phyloP scores from a whole-genome alignment of 345 rosid species.

The Populus tremula region DNA sequence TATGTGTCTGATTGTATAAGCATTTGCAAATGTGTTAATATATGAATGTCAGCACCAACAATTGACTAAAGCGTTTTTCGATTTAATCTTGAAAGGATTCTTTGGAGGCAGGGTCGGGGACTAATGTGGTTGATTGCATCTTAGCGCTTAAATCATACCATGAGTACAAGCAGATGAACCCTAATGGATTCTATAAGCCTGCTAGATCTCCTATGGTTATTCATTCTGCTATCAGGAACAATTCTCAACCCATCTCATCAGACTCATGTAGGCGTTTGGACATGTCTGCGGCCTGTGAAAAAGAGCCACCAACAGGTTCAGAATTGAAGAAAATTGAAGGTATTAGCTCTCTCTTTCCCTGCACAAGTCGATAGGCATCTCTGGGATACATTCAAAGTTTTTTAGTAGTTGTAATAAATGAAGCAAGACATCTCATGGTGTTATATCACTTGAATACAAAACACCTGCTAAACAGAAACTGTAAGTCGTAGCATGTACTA shows the following conservation, averaged over 20 bases:
- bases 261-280: conserved; percentile 64
- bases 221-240: conserved; percentile 43
- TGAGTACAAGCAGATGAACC: conserved; percentile 57
- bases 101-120: conserved; percentile 70
- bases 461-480: background rate
- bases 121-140: conserved; percentile 82
- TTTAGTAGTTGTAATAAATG: background rate
- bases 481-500: background rate
- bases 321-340: conserved; percentile 51
- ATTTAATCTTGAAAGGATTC: conserved; percentile 49
- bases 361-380: background rate
- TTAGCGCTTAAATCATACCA: conserved; percentile 70
- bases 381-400: background rate
- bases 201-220: conserved; percentile 55
- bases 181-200: conserved; percentile 55
- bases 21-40: background rate
- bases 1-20: background rate
- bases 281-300: conserved; percentile 40
- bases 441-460: background rate
- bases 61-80: conserved; percentile 11
- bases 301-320: conserved; percentile 26
- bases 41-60: background rate
- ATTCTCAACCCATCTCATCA: conserved; percentile 27
- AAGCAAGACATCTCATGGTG: background rate
- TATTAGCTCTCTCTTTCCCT: conserved; percentile 17